Conservation (phyloP, 2,329 filamentous ascomycete species). For the Sarocladium brachiariae region DNA sequence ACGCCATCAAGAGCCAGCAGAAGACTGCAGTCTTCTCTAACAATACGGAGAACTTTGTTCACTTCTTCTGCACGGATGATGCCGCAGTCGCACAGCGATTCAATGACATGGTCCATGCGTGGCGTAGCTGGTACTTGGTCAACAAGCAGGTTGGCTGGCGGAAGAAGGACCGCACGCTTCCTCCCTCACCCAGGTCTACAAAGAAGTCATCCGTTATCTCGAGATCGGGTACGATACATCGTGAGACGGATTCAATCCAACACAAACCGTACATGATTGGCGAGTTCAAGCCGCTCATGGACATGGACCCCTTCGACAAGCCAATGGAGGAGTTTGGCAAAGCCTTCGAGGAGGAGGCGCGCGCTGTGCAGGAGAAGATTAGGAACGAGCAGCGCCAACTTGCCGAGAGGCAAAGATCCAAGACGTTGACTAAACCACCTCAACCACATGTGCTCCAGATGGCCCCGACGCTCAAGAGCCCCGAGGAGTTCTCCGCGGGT, state of each 20-base stretch:
- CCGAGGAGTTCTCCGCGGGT: conserved; percentile 40
- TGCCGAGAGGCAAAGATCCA: conserved; percentile 18
- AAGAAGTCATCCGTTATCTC: background rate
- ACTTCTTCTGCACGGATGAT: conserved; percentile 85
- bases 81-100: conserved; percentile 59
- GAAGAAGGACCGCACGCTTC: conserved; percentile 19
- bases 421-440: conserved; percentile 19
- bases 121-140: conserved; percentile 89
- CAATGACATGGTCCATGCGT: conserved; percentile 64
- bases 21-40: conserved; percentile 78
- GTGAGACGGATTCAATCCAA: conserved; percentile 28
- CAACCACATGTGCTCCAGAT: conserved; percentile 20
- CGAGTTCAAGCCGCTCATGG: conserved; percentile 60
- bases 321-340: conserved; percentile 43
- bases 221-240: background rate
- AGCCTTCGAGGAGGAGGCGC: conserved; percentile 26
- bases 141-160: conserved; percentile 55
- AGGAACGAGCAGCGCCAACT: background rate
- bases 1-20: conserved; percentile 86
- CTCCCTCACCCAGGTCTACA: conserved; percentile 5
- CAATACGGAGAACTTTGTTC: conserved; percentile 72
- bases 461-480: conserved; percentile 13
- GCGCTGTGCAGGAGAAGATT: conserved; percentile 9
- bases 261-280: conserved; percentile 57
- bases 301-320: conserved; percentile 52